Evolutionary conservation across 257 asterid species (phyloP), one percentile per base, ranked within the genome.

Genomic region (Henckelia pumila): DNA sequence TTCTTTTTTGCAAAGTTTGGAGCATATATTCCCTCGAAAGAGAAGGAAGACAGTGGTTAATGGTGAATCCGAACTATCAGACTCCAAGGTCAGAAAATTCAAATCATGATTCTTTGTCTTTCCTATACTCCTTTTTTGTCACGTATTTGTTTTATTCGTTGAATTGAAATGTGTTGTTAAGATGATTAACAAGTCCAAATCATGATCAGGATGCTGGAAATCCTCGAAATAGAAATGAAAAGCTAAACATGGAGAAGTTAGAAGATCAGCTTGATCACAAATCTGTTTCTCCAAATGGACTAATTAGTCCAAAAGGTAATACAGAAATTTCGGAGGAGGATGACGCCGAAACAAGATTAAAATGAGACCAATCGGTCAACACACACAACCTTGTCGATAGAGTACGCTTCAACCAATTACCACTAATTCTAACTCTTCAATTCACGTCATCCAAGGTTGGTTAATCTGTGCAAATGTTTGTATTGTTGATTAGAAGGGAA

Each of bases 331-430:
- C n/a, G n/a, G n/a, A n/a, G n/a, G n/a, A n/a, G n/a, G n/a, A n/a
- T n/a, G n/a, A n/a, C n/a, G n/a, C n/a, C n/a, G n/a, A n/a, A n/a
- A n/a, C n/a, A n/a, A n/a, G n/a, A n/a, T n/a, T n/a, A n/a, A n/a
- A 64, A 68, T 29, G 64, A 22, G 72, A 37, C 49, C 56, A 24
- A 24, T 56, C 65, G 26, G 44, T 47, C 37, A 57, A 56, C 29
- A 68, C 58, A 8, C 72, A 57, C 58, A 68, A 63, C 72, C 64
- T 68, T 68, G 72, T 57, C 4, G 72, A 57, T 35, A 68, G 72
- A 35, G 65, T 68, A 57, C 9, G 72, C 8, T 56, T 20, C 13
- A n/a, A n/a, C n/a, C n/a, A n/a, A n/a, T n/a, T n/a, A n/a, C n/a
- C n/a, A n/a, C n/a, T n/a, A n/a, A n/a, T n/a, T n/a, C n/a, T n/a